Conservation (phyloP, 352 stramenopile species). For the Globisporangium carolinianum region DNA sequence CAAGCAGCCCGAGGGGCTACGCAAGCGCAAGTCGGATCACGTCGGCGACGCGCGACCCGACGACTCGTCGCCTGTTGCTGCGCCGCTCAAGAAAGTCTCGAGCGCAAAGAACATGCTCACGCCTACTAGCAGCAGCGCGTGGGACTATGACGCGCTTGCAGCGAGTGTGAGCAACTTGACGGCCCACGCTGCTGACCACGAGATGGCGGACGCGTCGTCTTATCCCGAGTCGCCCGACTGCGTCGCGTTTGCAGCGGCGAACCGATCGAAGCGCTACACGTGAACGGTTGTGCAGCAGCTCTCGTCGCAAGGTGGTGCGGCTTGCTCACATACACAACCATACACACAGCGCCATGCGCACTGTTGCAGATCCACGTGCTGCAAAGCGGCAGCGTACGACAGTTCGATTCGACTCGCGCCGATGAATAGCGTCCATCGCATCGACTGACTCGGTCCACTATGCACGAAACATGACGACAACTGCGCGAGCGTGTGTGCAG, state of each 20-base stretch:
- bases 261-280: constrained; percentile 8
- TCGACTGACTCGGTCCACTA: too few species aligned
- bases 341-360: too few species aligned
- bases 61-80: constrained; percentile 1
- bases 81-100: constrained; percentile 58
- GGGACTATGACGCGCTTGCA: constrained; percentile 6
- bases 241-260: constrained; percentile 11
- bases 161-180: constrained; percentile 5
- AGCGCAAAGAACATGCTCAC: constrained; percentile 56
- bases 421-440: too few species aligned
- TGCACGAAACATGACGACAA: too few species aligned
- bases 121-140: constrained; percentile 10
- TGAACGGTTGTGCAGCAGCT: neutral
- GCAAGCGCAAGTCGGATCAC: constrained; percentile 72
- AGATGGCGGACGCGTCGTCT: constrained; percentile 36
- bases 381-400: too few species aligned
- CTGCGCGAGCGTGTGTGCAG: too few species aligned
- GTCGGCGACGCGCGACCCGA: constrained; percentile 29
- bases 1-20: constrained; percentile 59
- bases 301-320: too few species aligned
- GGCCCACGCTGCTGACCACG: constrained; percentile 17
- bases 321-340: neutral
- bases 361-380: too few species aligned
- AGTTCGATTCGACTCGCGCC: too few species aligned
- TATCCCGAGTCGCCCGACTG: constrained; percentile 19